Conservation (phyloP, 768 basidiomycete genomes). For the Lepiota brunneoincarnata region DNA sequence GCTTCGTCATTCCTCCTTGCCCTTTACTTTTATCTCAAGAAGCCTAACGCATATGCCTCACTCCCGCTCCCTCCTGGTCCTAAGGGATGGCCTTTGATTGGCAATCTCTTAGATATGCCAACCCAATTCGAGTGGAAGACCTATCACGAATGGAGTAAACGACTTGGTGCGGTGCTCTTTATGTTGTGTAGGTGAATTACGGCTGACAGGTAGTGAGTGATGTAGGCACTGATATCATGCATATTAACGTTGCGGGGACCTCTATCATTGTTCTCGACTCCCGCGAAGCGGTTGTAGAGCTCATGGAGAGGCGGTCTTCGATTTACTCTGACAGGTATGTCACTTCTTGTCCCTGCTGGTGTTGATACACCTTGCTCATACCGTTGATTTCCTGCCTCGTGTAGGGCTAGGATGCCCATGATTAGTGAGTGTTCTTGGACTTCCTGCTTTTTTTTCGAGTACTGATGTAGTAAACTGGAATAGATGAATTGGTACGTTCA, state of each 20-base stretch:
- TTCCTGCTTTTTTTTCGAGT: too few species aligned
- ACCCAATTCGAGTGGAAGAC: constrained; percentile 31
- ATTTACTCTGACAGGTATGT: constrained; percentile 15
- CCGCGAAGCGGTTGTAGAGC: constrained; percentile 6
- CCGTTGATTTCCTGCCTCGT: neutral
- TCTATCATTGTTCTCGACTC: constrained; percentile 15
- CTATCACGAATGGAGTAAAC: constrained; percentile 37
- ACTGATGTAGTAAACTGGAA: neutral
- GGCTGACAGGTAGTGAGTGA: too few species aligned
- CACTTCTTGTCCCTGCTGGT: neutral
- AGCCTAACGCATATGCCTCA: neutral
- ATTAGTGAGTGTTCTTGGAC: constrained; percentile 9
- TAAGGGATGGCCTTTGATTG: constrained; percentile 35
- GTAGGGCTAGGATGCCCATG: neutral
- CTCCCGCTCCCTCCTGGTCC: constrained; percentile 41
- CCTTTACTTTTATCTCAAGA: constrained; percentile 19
- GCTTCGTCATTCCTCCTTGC: constrained; percentile 15
- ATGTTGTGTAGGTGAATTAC: too few species aligned
- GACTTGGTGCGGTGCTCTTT: constrained; percentile 25
- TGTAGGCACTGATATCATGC: constrained; percentile 12
- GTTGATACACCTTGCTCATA: neutral
- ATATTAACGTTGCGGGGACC: constrained; percentile 6
- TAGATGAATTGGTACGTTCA: constrained; percentile 10
- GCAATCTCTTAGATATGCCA: constrained; percentile 39
- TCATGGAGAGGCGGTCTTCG: constrained; percentile 13